Evolutionary conservation across 176 grass and related monocot species (phyloP).

Genomic region (sorghum (Sorghum bicolor)): Sorghum_bicolor_NCBIv3 NC_012875.2:57764501-57765000

Average conservation of each 20-base stretch:
- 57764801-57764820: not conserved
- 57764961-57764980: conserved; percentile 91
- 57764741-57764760: not conserved
- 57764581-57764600: not conserved
- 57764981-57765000: conserved; percentile 83
- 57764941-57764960: conserved; percentile 37
- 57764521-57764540: not conserved
- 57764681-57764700: not conserved
- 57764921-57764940: conserved; percentile 6
- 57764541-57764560: not conserved
- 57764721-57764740: not conserved
- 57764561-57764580: not conserved
- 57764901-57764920: not conserved
- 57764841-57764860: conserved; percentile 8
- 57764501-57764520: not conserved
- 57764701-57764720: not conserved
- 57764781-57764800: conserved; percentile 1
- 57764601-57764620: not conserved
- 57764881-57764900: conserved; percentile 28
- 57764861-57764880: not conserved
- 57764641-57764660: not conserved
- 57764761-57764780: not conserved
- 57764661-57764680: not conserved
- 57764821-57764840: conserved; percentile 36
- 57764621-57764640: not conserved